Evolutionary conservation across 2,329 filamentous ascomycete genomes (phyloP), one percentile per base, ranked within the genome.

Genomic region (Aquanectria penicillioides): DNA sequence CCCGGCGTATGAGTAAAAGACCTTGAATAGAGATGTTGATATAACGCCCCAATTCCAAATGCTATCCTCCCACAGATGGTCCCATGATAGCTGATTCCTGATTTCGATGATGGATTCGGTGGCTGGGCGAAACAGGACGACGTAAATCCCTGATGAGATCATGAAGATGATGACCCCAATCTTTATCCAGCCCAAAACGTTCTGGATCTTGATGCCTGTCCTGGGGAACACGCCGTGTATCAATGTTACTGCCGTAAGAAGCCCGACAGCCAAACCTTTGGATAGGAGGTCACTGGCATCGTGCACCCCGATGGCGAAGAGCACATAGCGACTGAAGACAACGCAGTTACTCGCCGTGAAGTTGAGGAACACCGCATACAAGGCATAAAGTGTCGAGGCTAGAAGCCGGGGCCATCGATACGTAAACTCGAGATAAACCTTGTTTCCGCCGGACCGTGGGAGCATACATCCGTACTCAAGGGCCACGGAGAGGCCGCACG

Each of bases 381-480:
- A 81, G 0, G 87, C 87, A 11, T 91, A 78, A 13, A 91, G 70
- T 0, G 85, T 87, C 3, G 87, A 88, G 0, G 87, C 86, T 3
- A 92, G 78, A 60, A 89, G 87, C 6, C 82, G 81, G 2, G 89
- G 89, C 26, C 79, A 78, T 2, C 83, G 82, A 70, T 89, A 91
- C 0, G 86, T 86, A 70, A 88, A 89, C 71, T 92, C 89, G 38
- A 92, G 81, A 68, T 91, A 91, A 6, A 91, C 87, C 73, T 91
- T 92, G 22, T 85, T 79, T 20, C 88, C 89, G 6, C 89, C 89
- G 1, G 86, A 89, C 1, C 88, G 80, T 13, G 89, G 89, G 12
- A 92, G 76, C 88, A 91, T 90, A 66, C 83, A 88, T 0, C 89
- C 89, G 66, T 86, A 89, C 68, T 92, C 89, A 46, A 92, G 80